phyloP scores from a whole-genome alignment of 2,329 filamentous ascomycete genomes.

The Phoma sp. region DNA sequence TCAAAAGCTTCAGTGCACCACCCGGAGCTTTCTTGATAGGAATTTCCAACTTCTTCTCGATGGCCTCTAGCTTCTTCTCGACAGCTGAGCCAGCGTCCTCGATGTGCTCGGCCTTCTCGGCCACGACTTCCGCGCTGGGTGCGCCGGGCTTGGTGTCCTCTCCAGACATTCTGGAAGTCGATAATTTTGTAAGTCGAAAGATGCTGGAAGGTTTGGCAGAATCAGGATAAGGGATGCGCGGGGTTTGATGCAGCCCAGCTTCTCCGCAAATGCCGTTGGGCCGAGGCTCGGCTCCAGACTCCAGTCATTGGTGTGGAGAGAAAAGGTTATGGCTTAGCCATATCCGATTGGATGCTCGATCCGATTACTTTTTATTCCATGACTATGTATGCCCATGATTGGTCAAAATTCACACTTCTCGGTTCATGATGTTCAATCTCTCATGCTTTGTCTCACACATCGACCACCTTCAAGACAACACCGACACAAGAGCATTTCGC shows the following conservation, averaged over 20 bases:
- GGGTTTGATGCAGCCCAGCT: slow-evolving; percentile 6
- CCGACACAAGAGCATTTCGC: too few species aligned
- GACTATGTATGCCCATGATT: too few species aligned
- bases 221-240: slow-evolving; percentile 19
- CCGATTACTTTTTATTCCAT: too few species aligned
- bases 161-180: slow-evolving; percentile 44
- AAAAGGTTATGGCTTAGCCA: not conserved
- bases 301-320: not conserved
- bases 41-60: slow-evolving; percentile 16
- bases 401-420: too few species aligned
- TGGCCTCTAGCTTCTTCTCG: slow-evolving; percentile 17
- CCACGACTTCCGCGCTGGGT: slow-evolving; percentile 41
- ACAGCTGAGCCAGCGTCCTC: slow-evolving; percentile 15
- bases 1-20: slow-evolving; percentile 38
- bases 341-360: not conserved
- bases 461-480: too few species aligned
- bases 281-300: slow-evolving; percentile 25
- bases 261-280: slow-evolving; percentile 26
- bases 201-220: slow-evolving; percentile 23
- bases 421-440: too few species aligned
- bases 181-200: slow-evolving; percentile 12
- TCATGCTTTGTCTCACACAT: too few species aligned
- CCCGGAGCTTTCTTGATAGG: slow-evolving; percentile 26
- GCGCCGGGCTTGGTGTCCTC: slow-evolving; percentile 45
- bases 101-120: slow-evolving; percentile 30